Evolutionary conservation across 2,329 filamentous ascomycete genomes (phyloP).

Genomic region (Xylaria sp.): DNA sequence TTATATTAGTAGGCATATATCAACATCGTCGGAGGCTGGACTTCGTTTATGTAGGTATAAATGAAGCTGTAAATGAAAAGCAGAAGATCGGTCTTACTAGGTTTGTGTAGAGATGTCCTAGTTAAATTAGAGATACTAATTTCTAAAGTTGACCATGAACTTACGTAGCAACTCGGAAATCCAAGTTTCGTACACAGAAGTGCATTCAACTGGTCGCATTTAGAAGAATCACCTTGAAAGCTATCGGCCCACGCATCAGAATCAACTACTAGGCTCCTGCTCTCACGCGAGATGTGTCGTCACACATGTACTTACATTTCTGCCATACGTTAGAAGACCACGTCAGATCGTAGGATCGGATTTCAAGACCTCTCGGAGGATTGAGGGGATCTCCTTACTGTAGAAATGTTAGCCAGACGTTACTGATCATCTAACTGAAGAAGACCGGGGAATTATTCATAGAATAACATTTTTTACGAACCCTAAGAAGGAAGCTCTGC

Average conservation of each 20-base stretch:
- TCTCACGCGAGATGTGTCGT: not conserved
- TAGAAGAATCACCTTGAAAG: conserved; percentile 59
- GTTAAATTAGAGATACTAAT: conserved; percentile 6
- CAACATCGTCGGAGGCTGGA: not conserved
- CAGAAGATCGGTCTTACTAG: conserved; percentile 43
- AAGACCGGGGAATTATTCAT: not conserved
- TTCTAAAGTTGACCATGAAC: conserved; percentile 37
- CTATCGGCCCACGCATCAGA: conserved; percentile 47
- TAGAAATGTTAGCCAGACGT: conserved; percentile 2
- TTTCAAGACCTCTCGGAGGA: not conserved
- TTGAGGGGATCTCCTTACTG: conserved; percentile 14
- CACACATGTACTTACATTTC: conserved; percentile 31
- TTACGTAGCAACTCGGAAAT: conserved; percentile 62
- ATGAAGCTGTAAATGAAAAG: not conserved
- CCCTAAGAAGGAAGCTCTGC: conserved; percentile 34
- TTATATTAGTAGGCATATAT: conserved; percentile 26
- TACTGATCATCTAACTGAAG: not conserved
- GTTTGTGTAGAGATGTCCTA: conserved; percentile 70
- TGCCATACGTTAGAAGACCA: conserved; percentile 14
- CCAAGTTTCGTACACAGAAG: conserved; percentile 66
- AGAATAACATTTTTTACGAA: conserved; percentile 2
- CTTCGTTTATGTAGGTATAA: not conserved
- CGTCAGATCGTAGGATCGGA: not conserved
- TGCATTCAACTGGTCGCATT: conserved; percentile 66
- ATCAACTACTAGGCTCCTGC: not conserved